Conservation (phyloP, 225 moss, liverwort and hornwort genomes). For the Asterella californica region DNA sequence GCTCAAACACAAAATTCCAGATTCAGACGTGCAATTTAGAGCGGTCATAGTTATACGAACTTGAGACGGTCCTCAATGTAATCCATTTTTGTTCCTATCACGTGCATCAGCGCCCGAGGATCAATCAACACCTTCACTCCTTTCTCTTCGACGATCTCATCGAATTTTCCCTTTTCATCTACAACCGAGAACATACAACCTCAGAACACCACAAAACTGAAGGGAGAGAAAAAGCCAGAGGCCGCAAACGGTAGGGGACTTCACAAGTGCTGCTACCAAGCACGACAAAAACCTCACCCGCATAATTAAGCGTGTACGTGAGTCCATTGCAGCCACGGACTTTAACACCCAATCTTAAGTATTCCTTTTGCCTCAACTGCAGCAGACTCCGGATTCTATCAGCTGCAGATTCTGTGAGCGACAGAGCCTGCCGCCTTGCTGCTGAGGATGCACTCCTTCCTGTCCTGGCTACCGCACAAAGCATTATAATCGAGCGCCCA, state of each 20-base stretch:
- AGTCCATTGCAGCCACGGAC: constrained; percentile 92
- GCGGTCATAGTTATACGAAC: constrained; percentile 30
- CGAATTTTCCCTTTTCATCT: constrained; percentile 79
- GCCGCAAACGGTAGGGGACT: not conserved
- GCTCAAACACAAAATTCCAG: not conserved
- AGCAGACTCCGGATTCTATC: constrained; percentile 66
- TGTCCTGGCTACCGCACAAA: constrained; percentile 41
- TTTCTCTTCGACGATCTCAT: constrained; percentile 85
- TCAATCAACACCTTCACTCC: constrained; percentile 90
- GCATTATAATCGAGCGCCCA: constrained; percentile 22
- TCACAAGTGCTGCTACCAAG: not conserved
- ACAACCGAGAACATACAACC: constrained; percentile 6
- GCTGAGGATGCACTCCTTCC: constrained; percentile 45
- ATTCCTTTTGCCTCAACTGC: constrained; percentile 70
- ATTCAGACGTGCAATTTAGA: not conserved
- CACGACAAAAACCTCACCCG: constrained; percentile 38
- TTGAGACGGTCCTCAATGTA: constrained; percentile 75
- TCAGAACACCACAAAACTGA: not conserved
- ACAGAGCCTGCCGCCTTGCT: constrained; percentile 73
- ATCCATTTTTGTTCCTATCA: constrained; percentile 87
- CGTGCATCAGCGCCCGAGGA: constrained; percentile 87
- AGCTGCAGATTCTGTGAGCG: constrained; percentile 74
- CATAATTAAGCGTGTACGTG: constrained; percentile 85
- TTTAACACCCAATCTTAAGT: constrained; percentile 79
- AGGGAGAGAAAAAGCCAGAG: not conserved